Conservation (phyloP, 257 asterid genomes). For the Solanum ossicruentum region DNA sequence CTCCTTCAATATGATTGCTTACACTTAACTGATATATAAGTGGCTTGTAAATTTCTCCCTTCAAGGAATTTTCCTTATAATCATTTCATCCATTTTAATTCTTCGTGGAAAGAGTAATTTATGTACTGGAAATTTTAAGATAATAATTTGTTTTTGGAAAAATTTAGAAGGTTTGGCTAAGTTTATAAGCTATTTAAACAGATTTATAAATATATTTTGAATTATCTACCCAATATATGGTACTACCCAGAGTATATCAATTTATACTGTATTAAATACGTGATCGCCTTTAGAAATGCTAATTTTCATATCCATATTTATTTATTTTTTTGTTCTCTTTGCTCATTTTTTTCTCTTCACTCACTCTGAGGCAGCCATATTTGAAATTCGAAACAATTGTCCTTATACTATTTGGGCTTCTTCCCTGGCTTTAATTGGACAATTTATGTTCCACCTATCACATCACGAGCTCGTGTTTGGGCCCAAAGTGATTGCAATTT, state of each 20-base stretch:
- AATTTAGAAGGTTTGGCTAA: background rate
- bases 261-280: no score
- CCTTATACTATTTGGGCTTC: constrained; percentile 35
- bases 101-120: background rate
- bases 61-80: background rate
- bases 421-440: constrained; percentile 22
- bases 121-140: background rate
- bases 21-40: background rate
- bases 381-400: constrained; percentile 30
- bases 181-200: background rate
- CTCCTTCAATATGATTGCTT: background rate
- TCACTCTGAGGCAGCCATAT: constrained; percentile 13
- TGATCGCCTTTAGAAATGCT: background rate
- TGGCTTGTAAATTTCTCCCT: background rate
- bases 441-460: constrained; percentile 19
- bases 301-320: background rate
- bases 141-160: background rate
- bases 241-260: background rate
- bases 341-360: constrained; percentile 2
- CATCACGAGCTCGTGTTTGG: constrained; percentile 22
- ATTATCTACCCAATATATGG: background rate
- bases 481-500: constrained; percentile 27
- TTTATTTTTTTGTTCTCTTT: background rate
- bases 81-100: background rate
- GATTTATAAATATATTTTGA: background rate